Evolutionary conservation across 345 rosid genomes (phyloP).

Genomic region (Aethionema arabicum): DNA sequence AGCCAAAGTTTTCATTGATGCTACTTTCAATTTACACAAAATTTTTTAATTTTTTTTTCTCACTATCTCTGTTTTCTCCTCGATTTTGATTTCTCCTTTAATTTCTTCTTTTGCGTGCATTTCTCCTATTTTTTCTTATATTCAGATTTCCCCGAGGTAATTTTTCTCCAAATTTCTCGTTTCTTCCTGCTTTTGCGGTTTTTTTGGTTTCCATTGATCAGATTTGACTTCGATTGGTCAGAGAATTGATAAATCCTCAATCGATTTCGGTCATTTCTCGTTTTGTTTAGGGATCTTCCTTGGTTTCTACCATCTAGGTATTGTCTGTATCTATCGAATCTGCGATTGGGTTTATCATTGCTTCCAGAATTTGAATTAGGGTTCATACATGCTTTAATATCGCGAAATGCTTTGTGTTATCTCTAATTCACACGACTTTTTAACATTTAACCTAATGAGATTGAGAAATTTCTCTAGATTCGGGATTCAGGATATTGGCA

Average conservation of each 20-base stretch:
- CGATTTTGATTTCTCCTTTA: background rate
- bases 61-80: constrained; percentile 32
- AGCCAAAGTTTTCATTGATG: constrained; percentile 31
- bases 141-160: constrained; percentile 20
- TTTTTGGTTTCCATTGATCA: background rate
- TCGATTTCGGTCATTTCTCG: background rate
- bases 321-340: constrained; percentile 20
- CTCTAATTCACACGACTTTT: background rate
- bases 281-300: constrained; percentile 8
- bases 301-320: background rate
- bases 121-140: background rate
- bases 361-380: constrained; percentile 16
- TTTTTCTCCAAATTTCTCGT: background rate
- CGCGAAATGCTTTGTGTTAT: background rate
- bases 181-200: background rate
- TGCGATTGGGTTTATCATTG: constrained; percentile 17
- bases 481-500: constrained; percentile 13
- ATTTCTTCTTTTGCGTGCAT: constrained; percentile 31
- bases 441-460: background rate
- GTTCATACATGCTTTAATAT: constrained; percentile 16
- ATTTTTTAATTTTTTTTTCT: constrained; percentile 9
- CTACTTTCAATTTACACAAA: constrained; percentile 23
- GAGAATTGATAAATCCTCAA: background rate
- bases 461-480: background rate
- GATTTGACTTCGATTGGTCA: constrained; percentile 33